A percentile compares a stretch with the other conserved stretches of the same genome.
phyloP scores from a whole-genome alignment of 257 asterid species.

The Datura wrightii region DNA sequence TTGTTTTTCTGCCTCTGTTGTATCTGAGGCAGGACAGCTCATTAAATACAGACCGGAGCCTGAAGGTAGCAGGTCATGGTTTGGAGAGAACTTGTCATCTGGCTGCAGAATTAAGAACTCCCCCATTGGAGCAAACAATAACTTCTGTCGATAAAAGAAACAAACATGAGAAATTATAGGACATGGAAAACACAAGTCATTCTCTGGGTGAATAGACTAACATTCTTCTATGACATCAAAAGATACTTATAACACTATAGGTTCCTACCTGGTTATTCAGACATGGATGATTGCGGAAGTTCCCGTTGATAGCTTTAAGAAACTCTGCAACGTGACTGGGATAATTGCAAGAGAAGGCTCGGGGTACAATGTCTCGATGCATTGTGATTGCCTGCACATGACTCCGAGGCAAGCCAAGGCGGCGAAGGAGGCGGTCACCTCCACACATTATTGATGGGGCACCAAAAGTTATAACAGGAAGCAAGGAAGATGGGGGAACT shows the following conservation, averaged over 20 bases:
- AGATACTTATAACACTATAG: neutral
- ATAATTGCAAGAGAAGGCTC: conserved; percentile 93
- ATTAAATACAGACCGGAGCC: conserved; percentile 83
- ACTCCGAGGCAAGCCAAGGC: conserved; percentile 72
- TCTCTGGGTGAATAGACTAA: neutral
- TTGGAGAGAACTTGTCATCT: conserved; percentile 77
- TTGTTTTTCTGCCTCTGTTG: conserved; percentile 60
- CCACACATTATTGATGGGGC: conserved; percentile 95
- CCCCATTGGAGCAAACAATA: conserved; percentile 85
- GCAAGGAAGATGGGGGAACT: conserved; percentile 69
- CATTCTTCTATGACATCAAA: neutral
- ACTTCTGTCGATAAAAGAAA: conserved; percentile 54
- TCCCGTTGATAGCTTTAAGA: conserved; percentile 85
- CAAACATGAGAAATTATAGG: neutral
- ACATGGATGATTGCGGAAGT: conserved; percentile 83
- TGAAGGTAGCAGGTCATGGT: conserved; percentile 85
- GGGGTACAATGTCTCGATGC: conserved; percentile 97
- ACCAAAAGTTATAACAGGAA: conserved; percentile 90
- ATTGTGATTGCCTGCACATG: conserved; percentile 75
- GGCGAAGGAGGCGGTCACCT: conserved; percentile 71
- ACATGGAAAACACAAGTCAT: neutral
- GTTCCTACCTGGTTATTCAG: conserved; percentile 72
- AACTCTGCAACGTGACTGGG: conserved; percentile 89
- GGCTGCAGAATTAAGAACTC: conserved; percentile 93
- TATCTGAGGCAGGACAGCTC: conserved; percentile 51